A percentile compares a stretch with the other conserved stretches of the same genome.
phyloP scores from a whole-genome alignment of 106 monocot genomes.

The Alisma plantagoaquatica region DNA sequence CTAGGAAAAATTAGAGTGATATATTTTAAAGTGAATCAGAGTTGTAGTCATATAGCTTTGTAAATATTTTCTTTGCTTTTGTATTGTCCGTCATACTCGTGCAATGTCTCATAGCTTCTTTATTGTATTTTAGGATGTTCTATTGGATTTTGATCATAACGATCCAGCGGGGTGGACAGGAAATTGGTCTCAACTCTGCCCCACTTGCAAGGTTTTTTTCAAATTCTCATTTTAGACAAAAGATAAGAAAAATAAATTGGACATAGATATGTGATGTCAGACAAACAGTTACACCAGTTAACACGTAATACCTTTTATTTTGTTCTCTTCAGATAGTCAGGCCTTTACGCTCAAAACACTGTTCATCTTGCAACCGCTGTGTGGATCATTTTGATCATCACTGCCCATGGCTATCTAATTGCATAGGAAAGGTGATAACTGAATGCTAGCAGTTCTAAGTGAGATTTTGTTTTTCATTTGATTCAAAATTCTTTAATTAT shows the following conservation, averaged over 20 bases:
- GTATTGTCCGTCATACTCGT: no score
- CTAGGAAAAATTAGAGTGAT: no score
- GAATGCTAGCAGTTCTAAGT: neutral
- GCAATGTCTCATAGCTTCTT: no score
- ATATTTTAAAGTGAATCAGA: no score
- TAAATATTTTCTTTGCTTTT: no score
- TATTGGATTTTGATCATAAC: constrained; percentile 51
- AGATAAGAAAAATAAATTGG: neutral
- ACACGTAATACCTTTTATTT: neutral
- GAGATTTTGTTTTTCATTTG: neutral
- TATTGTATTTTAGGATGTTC: constrained; percentile 39
- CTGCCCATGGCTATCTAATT: constrained; percentile 95
- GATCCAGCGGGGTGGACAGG: constrained; percentile 56
- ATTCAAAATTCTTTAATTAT: neutral
- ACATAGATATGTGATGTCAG: neutral
- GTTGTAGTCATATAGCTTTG: no score
- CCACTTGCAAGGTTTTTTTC: constrained; percentile 77
- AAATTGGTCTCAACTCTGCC: constrained; percentile 89
- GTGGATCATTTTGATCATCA: constrained; percentile 97
- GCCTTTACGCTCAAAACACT: constrained; percentile 92
- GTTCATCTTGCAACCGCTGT: constrained; percentile 72
- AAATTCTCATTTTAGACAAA: neutral
- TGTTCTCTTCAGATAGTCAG: constrained; percentile 54
- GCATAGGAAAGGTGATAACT: constrained; percentile 82
- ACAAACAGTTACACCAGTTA: neutral